Conservation (phyloP, 805 yeast species). For the Starmera dryadoides region DNA sequence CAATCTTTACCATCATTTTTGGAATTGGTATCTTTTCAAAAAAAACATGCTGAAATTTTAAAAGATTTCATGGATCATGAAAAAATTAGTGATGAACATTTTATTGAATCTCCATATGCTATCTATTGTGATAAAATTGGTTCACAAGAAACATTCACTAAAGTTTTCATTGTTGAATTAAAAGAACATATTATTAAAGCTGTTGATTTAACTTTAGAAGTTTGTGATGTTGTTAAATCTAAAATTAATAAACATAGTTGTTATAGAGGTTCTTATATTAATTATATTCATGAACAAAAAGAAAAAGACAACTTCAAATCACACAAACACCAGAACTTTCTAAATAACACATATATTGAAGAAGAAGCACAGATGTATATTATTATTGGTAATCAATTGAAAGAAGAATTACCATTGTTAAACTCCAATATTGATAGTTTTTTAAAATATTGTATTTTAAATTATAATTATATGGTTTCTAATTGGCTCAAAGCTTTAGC, state of each 20-base stretch:
- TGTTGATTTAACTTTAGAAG: slow-evolving; percentile 15
- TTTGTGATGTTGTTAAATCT: slow-evolving; percentile 17
- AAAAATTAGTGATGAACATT: slow-evolving; percentile 11
- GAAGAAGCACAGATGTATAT: slow-evolving; percentile 16
- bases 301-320: background rate
- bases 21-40: slow-evolving; percentile 7
- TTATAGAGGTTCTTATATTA: slow-evolving; percentile 26
- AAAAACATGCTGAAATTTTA: slow-evolving; percentile 21
- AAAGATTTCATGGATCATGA: slow-evolving; percentile 20
- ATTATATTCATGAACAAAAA: slow-evolving; percentile 7
- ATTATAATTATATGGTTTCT: slow-evolving; percentile 14
- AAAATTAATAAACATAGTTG: slow-evolving; percentile 24
- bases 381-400: slow-evolving; percentile 17
- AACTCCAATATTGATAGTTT: slow-evolving; percentile 9
- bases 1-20: slow-evolving; percentile 5
- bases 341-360: background rate
- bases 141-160: slow-evolving; percentile 21
- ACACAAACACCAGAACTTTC: background rate
- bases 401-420: slow-evolving; percentile 24
- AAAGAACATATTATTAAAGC: slow-evolving; percentile 23
- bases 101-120: slow-evolving; percentile 20
- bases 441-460: slow-evolving; percentile 12
- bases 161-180: slow-evolving; percentile 19
- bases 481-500: slow-evolving; percentile 24
- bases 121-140: slow-evolving; percentile 20